These are phyloP conservation scores for Saxophila tyrrhenica DNA, from an alignment of 495 filamentous ascomycete genomes.

Conservation along the genomic window DNA sequence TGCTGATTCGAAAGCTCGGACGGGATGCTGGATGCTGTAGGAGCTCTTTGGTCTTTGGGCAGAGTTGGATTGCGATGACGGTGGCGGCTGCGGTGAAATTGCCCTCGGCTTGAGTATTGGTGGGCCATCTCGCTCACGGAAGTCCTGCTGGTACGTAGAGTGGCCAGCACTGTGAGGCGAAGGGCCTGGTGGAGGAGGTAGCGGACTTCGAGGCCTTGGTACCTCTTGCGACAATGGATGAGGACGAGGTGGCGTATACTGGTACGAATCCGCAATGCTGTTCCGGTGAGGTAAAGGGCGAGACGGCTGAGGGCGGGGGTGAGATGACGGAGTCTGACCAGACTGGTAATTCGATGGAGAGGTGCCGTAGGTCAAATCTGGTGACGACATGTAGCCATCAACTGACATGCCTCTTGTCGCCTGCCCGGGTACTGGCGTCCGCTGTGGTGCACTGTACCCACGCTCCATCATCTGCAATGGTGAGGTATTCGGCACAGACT, in stretches of 20 bases:
- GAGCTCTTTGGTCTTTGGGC: conserved; percentile 8
- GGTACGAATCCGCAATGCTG: conserved; percentile 15
- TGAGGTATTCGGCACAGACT: conserved; percentile 11
- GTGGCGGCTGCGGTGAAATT: conserved; percentile 42
- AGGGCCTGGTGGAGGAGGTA: not conserved
- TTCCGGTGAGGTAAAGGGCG: conserved; percentile 1
- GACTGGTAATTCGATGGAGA: not conserved
- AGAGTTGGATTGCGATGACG: conserved; percentile 1
- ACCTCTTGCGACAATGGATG: conserved; percentile 24
- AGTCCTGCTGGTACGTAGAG: conserved; percentile 4
- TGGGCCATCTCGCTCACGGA: conserved; percentile 14
- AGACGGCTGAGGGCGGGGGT: not conserved
- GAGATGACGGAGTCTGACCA: conserved; percentile 6
- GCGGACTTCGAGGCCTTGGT: conserved; percentile 13
- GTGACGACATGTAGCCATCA: conserved; percentile 10
- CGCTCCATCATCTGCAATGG: conserved; percentile 9
- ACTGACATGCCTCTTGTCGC: conserved; percentile 6
- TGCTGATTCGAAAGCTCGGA: conserved; percentile 15
- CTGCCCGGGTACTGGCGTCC: not conserved
- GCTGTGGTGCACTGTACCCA: conserved; percentile 2
- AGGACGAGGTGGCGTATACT: conserved; percentile 16
- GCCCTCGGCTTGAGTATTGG: conserved; percentile 34
- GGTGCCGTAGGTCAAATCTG: conserved; percentile 2
- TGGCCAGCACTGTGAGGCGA: not conserved
- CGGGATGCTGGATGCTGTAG: conserved; percentile 15